Percentiles rank a stretch among this genome's conserved stretches.
These are phyloP conservation scores for Penicillium silybi DNA, from an alignment of 495 filamentous ascomycete species.

Conservation along the genomic window DNA sequence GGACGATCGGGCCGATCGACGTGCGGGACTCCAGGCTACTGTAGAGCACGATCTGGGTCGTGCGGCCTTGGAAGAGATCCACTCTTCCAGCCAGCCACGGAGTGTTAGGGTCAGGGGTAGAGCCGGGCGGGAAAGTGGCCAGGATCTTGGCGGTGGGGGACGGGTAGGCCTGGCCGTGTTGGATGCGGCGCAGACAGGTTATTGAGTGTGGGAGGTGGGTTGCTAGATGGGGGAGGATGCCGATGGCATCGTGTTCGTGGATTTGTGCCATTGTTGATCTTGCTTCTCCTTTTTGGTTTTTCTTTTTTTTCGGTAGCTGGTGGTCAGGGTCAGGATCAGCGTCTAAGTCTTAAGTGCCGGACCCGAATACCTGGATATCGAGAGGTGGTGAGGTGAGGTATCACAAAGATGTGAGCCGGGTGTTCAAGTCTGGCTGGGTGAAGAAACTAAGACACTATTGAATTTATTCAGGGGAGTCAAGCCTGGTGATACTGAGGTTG, in stretches of 20 bases:
- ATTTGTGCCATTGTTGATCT: constrained; percentile 6
- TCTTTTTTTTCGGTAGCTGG: background rate
- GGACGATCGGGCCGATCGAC: constrained; percentile 16
- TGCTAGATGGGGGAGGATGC: constrained; percentile 41
- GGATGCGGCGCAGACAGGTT: constrained; percentile 54
- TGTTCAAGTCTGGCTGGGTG: background rate
- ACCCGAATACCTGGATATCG: constrained; percentile 2
- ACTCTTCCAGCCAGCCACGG: constrained; percentile 52
- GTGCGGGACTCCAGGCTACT: constrained; percentile 47
- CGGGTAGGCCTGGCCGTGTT: constrained; percentile 42
- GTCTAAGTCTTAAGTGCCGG: too few relatives aligned
- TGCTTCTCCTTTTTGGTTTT: background rate
- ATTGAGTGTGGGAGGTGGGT: constrained; percentile 53
- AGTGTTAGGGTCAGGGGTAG: constrained; percentile 13
- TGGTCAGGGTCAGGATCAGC: background rate
- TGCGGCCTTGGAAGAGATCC: constrained; percentile 52
- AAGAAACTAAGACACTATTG: constrained; percentile 7
- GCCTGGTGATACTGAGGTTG: constrained; percentile 10
- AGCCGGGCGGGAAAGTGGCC: constrained; percentile 29
- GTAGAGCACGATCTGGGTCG: constrained; percentile 61
- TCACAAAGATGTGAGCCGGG: constrained; percentile 4
- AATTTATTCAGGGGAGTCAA: background rate
- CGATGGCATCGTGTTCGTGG: constrained; percentile 36
- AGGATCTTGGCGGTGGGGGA: constrained; percentile 42
- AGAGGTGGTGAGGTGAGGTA: background rate